These are phyloP conservation scores for Bipolaris zeicola DNA, from an alignment of 2,329 filamentous ascomycete genomes.

Conservation along the genomic window DNA sequence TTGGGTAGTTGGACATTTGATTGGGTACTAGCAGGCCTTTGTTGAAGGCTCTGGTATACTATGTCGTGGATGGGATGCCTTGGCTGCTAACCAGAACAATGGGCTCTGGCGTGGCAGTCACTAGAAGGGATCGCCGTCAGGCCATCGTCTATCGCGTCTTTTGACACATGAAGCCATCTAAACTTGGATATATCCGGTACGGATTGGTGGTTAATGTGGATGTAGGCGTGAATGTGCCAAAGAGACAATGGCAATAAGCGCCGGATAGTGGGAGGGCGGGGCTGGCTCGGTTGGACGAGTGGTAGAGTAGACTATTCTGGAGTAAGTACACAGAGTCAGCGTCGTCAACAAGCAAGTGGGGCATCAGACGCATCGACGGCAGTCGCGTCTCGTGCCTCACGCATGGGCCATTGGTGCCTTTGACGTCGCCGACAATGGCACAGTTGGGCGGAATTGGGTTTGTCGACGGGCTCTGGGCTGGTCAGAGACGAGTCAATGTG, in stretches of 20 bases:
- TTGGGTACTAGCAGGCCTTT: background rate
- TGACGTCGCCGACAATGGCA: background rate
- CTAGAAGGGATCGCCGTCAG: constrained; percentile 3
- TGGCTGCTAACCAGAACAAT: background rate
- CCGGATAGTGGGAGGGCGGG: constrained; percentile 24
- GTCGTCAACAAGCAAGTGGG: constrained; percentile 4
- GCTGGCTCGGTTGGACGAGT: constrained; percentile 11
- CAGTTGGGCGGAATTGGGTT: background rate
- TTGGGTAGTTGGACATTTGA: background rate
- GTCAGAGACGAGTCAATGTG: background rate
- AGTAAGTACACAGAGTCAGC: background rate
- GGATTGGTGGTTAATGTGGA: constrained; percentile 23
- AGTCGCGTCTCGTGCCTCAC: background rate
- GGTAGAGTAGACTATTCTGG: background rate
- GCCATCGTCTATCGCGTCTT: constrained; percentile 3
- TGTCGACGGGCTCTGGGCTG: background rate
- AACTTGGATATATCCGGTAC: constrained; percentile 4
- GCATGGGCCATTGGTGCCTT: constrained; percentile 3
- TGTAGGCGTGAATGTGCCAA: constrained; percentile 22
- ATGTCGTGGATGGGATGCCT: too few relatives aligned
- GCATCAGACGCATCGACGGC: constrained; percentile 2
- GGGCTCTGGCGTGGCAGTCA: constrained; percentile 6
- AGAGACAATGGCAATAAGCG: constrained; percentile 33
- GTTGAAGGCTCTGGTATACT: too few relatives aligned
- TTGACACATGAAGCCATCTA: background rate